phyloP scores from a whole-genome alignment of 495 filamentous ascomycete species.

The Aspergillus wentii region DNA sequence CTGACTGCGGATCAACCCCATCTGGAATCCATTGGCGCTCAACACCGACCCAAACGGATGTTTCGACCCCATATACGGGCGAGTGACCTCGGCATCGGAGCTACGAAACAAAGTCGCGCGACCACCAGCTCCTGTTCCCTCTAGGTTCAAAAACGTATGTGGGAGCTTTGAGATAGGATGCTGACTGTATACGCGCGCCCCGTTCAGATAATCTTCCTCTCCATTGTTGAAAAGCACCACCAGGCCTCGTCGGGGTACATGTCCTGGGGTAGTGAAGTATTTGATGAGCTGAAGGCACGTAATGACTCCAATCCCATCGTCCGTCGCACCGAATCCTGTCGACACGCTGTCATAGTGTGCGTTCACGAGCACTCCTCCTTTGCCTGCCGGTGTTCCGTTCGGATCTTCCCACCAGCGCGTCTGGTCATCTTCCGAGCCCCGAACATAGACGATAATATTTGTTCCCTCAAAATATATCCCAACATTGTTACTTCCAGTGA shows the following conservation, averaged over 20 bases:
- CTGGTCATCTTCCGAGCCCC: constrained; percentile 67
- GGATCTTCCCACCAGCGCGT: constrained; percentile 59
- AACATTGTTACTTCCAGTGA: constrained; percentile 23
- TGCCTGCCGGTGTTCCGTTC: constrained; percentile 44
- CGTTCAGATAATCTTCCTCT: constrained; percentile 91
- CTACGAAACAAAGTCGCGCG: constrained; percentile 81
- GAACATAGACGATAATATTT: constrained; percentile 89
- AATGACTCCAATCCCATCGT: constrained; percentile 87
- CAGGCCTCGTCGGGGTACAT: constrained; percentile 73
- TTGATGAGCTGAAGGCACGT: constrained; percentile 82
- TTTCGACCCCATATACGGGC: constrained; percentile 61
- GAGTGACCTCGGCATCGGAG: constrained; percentile 83
- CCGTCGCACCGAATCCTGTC: constrained; percentile 86
- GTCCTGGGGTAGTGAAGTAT: constrained; percentile 74
- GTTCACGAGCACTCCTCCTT: constrained; percentile 83
- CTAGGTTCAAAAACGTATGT: constrained; percentile 87
- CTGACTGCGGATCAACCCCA: constrained; percentile 70
- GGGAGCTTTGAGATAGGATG: constrained; percentile 73
- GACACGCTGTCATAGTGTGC: constrained; percentile 95
- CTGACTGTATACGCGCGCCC: constrained; percentile 78
- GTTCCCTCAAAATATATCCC: constrained; percentile 82
- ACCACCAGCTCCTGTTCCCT: constrained; percentile 92
- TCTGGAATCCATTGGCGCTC: constrained; percentile 75
- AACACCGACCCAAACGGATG: constrained; percentile 83
- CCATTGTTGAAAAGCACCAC: constrained; percentile 91